Conservation (phyloP, 108 stramenopile species). For the Nitzschia sp. region DNA sequence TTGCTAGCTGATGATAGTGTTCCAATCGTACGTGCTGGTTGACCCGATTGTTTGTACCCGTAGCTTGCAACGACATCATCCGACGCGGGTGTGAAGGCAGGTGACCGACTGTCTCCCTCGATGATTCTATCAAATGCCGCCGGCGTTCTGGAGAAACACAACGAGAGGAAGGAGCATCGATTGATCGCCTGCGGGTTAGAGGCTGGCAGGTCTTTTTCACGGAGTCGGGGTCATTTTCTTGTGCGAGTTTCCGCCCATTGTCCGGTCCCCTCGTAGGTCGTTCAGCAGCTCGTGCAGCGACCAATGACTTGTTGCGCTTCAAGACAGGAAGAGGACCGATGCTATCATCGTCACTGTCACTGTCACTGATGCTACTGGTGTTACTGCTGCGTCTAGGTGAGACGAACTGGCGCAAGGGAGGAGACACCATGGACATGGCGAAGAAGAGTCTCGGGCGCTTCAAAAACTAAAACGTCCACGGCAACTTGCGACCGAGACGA, state of each 20-base stretch:
- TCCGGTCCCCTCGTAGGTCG: not conserved
- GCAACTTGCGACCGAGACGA: no score
- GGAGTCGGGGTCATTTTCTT: not conserved
- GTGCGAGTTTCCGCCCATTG: not conserved
- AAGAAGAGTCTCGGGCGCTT: no score
- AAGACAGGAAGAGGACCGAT: constrained; percentile 13
- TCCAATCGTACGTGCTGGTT: no score
- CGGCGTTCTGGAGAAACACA: no score
- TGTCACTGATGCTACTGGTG: constrained; percentile 1
- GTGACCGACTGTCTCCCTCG: no score
- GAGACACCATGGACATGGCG: not conserved
- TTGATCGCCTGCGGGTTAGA: not conserved
- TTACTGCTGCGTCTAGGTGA: not conserved
- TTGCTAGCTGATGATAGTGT: no score
- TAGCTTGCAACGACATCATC: not conserved
- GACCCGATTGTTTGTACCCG: not conserved
- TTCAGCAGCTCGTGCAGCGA: not conserved
- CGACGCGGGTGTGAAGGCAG: no score
- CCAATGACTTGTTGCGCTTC: not conserved
- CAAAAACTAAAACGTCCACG: no score
- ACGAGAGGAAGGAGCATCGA: no score
- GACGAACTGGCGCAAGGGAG: not conserved
- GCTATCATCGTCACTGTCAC: constrained; percentile 1
- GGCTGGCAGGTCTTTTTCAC: not conserved
- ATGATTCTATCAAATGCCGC: no score